Base-by-base conservation (phyloP, 1,284 basidiomycete genomes). In the Austroboletus rostrupii region DNA sequence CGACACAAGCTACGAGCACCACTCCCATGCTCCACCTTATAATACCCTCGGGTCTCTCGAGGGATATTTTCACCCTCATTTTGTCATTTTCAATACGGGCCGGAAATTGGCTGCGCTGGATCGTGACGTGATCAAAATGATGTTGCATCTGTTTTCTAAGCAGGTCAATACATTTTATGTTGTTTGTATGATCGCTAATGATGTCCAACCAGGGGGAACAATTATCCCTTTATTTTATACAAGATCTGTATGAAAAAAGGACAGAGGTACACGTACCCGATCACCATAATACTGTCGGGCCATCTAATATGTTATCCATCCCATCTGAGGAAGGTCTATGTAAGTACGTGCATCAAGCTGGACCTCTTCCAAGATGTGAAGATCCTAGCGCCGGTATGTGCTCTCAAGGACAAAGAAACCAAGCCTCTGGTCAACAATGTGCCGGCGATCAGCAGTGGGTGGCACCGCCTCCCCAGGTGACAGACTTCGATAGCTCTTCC, bases 61-160 rank as follows among this genome's bases (percentile, higher is more conserved):
- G 0, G 36, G 43, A n/a, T 49, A 51, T 10, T 17, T 45, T 14
- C 33, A 26, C 28, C 51, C 43, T 0, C 48, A 51, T 10, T 52
- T 41, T 6, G 48, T 42, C 17, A 3, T 52, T 6, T 52, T 52
- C 3, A 52, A 52, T 10, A 9, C 49, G n/a, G 43, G 50, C 5
- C 0, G 19, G 28, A 52, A 46, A 43, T 1, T 49, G 29, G 12
- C 19, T 20, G 14, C 3, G 10, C 21, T 16, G 12, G 3, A 7
- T 3, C 5, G 19, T 16, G 12, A 2, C 1, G 29, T 13, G 4
- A 2, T 32, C 12, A 5, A 2, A 2, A 11, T 6, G 12, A 37
- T 44, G 35, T 2, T 3, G 1, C 3, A 8, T 19, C 20, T 19
- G 16, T 17, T 17, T 6, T 23, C 29, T 13, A 6, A 14, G 9